phyloP scores from a whole-genome alignment of 208 protist genomes.

The Strigomonas culicis region DNA sequence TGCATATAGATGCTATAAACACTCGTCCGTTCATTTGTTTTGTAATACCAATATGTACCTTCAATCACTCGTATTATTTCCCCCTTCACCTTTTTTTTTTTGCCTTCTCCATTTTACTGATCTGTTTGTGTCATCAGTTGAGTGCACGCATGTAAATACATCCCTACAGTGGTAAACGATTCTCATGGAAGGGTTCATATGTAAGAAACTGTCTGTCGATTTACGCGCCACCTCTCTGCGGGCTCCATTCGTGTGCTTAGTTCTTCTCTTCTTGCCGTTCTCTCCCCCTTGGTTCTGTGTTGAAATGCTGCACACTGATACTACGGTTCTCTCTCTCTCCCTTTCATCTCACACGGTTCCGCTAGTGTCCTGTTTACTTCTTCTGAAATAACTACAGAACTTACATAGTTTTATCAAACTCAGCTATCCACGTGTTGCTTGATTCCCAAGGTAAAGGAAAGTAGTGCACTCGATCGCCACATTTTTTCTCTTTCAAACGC shows the following conservation, averaged over 20 bases:
- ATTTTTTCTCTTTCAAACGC: background rate
- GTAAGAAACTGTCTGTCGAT: too few relatives aligned
- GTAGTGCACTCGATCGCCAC: too few relatives aligned
- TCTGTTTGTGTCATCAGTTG: slow-evolving; percentile 3
- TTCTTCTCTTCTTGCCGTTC: slow-evolving; percentile 1
- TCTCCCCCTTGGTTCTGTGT: background rate
- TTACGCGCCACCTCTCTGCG: too few relatives aligned
- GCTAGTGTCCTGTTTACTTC: too few relatives aligned
- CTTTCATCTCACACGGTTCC: too few relatives aligned
- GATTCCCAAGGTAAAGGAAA: too few relatives aligned
- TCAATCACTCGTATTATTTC: background rate
- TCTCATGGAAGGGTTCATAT: too few relatives aligned
- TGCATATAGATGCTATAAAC: background rate
- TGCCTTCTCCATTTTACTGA: slow-evolving; percentile 12
- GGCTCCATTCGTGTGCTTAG: too few relatives aligned
- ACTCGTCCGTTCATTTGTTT: background rate
- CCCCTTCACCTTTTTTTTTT: slow-evolving; percentile 7
- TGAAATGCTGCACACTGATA: background rate
- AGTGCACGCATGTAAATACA: background rate
- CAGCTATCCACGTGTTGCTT: too few relatives aligned
- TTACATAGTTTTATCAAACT: background rate
- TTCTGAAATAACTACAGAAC: too few relatives aligned
- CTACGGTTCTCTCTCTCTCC: too few relatives aligned
- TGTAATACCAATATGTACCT: background rate
- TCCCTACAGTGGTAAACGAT: too few relatives aligned